phyloP scores from a whole-genome alignment of 2,329 filamentous ascomycete genomes.

The Apiospora pterosperma region DNA sequence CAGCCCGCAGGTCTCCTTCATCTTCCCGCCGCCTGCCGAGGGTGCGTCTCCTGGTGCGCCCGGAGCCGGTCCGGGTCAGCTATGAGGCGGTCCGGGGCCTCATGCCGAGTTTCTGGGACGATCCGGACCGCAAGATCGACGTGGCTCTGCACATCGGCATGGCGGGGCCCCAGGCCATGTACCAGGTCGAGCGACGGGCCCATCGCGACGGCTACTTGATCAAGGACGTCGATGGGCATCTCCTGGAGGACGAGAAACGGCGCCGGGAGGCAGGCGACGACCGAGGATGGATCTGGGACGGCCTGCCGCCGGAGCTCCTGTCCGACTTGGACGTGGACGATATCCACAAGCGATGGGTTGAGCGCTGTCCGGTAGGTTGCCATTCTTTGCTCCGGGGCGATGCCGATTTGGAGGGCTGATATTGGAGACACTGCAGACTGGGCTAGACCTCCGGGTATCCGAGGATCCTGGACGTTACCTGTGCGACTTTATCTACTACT shows the following conservation, averaged over 20 bases:
- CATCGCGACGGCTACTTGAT: conserved; percentile 70
- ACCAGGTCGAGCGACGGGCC: conserved; percentile 67
- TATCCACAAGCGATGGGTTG: conserved; percentile 54
- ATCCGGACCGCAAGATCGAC: conserved; percentile 44
- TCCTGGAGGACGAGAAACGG: conserved; percentile 48
- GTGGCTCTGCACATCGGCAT: conserved; percentile 77
- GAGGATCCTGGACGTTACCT: conserved; percentile 70
- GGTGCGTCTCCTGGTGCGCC: conserved; percentile 63
- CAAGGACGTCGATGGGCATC: conserved; percentile 65
- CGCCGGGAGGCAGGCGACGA: conserved; percentile 25
- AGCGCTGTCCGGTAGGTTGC: conserved; percentile 42
- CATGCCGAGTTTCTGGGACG: conserved; percentile 61
- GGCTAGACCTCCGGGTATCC: conserved; percentile 54
- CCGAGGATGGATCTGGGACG: conserved; percentile 51
- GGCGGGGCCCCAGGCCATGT: conserved; percentile 61
- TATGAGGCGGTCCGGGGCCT: conserved; percentile 64
- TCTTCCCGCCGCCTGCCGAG: conserved; percentile 29
- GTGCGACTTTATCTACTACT: conserved; percentile 78
- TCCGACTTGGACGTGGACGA: conserved; percentile 57
- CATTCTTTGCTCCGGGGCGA: not conserved
- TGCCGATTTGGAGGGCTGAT: not conserved
- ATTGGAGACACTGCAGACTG: conserved; percentile 17
- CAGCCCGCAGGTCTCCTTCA: conserved; percentile 13
- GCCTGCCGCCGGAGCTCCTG: conserved; percentile 50
- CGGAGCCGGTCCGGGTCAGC: conserved; percentile 64